Conservation (phyloP, 768 basidiomycete species). For the Chlorophyllum brunneum region DNA sequence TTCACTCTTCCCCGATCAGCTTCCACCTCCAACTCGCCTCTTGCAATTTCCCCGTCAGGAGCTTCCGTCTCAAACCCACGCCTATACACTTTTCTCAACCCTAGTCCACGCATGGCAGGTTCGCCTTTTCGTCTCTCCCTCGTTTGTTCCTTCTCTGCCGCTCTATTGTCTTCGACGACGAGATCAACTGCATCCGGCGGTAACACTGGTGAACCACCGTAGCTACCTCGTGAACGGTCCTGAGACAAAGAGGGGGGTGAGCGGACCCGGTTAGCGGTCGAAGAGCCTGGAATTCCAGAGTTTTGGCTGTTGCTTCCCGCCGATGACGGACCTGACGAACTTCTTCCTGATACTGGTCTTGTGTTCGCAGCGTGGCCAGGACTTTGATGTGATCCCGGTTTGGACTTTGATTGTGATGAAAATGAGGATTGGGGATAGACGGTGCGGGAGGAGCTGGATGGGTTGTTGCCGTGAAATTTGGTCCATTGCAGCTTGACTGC, state of each 20-base stretch:
- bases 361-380: background rate
- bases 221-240: constrained; percentile 23
- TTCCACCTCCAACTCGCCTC: constrained; percentile 40
- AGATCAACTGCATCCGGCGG: constrained; percentile 86
- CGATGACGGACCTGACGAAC: constrained; percentile 20
- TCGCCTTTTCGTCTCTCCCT: constrained; percentile 61
- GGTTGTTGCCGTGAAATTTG: constrained; percentile 12
- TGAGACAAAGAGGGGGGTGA: constrained; percentile 30
- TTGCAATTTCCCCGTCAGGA: constrained; percentile 26
- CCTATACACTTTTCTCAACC: constrained; percentile 50
- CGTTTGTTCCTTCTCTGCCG: constrained; percentile 48
- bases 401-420: constrained; percentile 6
- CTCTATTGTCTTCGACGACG: constrained; percentile 65
- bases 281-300: constrained; percentile 15
- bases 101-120: constrained; percentile 41
- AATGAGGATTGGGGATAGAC: constrained; percentile 10
- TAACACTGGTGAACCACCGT: constrained; percentile 27
- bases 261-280: constrained; percentile 20
- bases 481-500: constrained; percentile 40
- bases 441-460: background rate
- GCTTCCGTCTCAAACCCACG: constrained; percentile 40
- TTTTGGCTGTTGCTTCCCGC: constrained; percentile 23
- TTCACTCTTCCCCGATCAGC: constrained; percentile 29
- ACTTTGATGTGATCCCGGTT: background rate
- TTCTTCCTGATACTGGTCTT: background rate